Evolutionary conservation across 768 basidiomycete genomes (phyloP), one percentile per base, ranked within the genome.

Genomic region (Trametes cingulata): DNA sequence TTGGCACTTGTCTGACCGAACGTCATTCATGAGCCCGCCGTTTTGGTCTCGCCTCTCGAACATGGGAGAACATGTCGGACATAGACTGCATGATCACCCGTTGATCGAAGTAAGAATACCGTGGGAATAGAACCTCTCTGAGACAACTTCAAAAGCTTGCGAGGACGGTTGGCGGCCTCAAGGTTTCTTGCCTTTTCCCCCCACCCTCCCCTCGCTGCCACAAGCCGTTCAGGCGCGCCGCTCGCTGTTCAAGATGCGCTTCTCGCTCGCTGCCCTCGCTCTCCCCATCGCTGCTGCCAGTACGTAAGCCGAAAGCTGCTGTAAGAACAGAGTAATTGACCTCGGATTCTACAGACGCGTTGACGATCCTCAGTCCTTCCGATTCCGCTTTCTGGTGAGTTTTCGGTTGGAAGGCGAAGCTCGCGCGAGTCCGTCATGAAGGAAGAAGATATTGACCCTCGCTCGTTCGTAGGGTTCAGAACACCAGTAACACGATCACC

Each of bases 401-500:
- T 3, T 14, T 39, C 27, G 12, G 20, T 22, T 35, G 17, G 15
- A 15, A 20, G 1, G 20, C 29, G 4, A 15, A 2, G 19, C 2
- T 33, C 29, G 6, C 29, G 29, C 29, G 29, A 33, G 6, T 33
- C 10, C 29, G 4, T 33, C 29, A 10, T 33, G 10, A 33, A 10
- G 10, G 29, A 4, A 33, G 29, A 33, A 33, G n/a, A 33, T 33
- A 33, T 33, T 33, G 29, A 33, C 29, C 29, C 29, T 33, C 10
- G 6, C 4, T 33, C 6, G 29, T 33, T 33, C 29, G 4, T 35
- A 77, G 76, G 76, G 76, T 77, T 19, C 70, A 72, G 61, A 65
- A 69, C 62, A 49, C 61, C 14, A 72, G 66, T 61, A 78, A 78
- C 64, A 54, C 39, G 22, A 77, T 78, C 61, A 64, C 61, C 37